Evolutionary conservation across 1,139 yeast genomes (phyloP), one percentile per base, ranked within the genome.

Genomic region (Candida albicans): DNA sequence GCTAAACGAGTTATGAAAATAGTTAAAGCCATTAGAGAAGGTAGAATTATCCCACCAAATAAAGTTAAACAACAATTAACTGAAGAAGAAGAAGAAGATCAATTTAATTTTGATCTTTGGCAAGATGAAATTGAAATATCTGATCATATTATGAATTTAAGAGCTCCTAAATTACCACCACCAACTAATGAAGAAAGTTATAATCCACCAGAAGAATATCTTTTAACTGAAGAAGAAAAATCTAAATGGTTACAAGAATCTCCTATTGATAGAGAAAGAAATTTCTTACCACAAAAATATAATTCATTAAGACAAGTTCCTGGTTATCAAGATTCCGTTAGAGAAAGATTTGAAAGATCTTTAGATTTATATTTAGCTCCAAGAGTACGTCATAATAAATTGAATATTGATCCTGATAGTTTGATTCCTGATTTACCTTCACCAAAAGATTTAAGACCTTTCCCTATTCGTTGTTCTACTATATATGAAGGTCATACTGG

Each of bases 161-260:
- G 96, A 61, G 99, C 99, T 15, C 99, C 99, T 33, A 93, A 93
- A 64, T 59, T 90, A 58, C 82, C 96, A 14, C 98, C 98, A 37
- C 99, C 99, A 49, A 89, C 97, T 1, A 83, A 95, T 61, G 99
- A 91, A 55, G 97, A 93, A 68, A 84, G 95, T 56, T 93, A 93
- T 66, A 93, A 93, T 60, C 99, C 99, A 37, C 99, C 99, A 11
- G 96, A 79, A 61, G 99, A 93, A 70, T 93, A 93, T 59, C 67
- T 93, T 54, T 70, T 88, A 49, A 83, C 82, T 11, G 87, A 82
- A 43, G 93, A 90, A 58, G 99, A 93, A 61, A 71, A 70, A 51
- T 76, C 82, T 52, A 73, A 77, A 54, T 88, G 95, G 93, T 79
- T 81, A 52, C 78, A 78, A 42, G 68, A 74, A 43, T 95, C 85